A percentile compares a stretch with the other conserved stretches of the same genome.
Evolutionary conservation across 2,329 filamentous ascomycete genomes (phyloP).

Genomic region (Grosmannia huntii): DNA sequence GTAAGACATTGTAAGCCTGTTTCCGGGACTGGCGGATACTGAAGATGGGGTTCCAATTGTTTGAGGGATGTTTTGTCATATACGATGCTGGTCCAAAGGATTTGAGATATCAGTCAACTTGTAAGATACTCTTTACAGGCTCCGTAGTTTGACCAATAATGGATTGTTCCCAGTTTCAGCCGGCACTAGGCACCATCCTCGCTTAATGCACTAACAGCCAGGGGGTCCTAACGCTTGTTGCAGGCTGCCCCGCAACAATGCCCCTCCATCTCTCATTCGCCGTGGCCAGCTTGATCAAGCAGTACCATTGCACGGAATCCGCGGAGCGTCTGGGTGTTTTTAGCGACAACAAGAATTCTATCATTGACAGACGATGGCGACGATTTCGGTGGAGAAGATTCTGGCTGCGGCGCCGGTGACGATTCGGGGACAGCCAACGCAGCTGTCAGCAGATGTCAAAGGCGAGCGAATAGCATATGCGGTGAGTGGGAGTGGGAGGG

Average conservation of each 20-base stretch:
- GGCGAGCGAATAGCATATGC: constrained; percentile 89
- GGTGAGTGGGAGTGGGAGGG: constrained; percentile 36
- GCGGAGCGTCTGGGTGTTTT: not conserved
- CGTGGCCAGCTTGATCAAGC: not conserved
- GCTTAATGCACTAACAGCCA: not conserved
- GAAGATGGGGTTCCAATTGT: too few species aligned
- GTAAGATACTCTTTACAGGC: too few species aligned
- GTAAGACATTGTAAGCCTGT: too few species aligned
- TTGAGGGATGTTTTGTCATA: not conserved
- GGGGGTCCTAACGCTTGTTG: constrained; percentile 12
- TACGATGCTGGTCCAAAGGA: too few species aligned
- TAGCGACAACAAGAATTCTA: not conserved
- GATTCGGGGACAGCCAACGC: constrained; percentile 73
- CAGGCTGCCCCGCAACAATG: constrained; percentile 5
- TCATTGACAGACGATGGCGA: constrained; percentile 6
- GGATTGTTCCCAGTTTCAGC: constrained; percentile 8
- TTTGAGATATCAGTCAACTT: too few species aligned
- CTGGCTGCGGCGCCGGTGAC: constrained; percentile 79
- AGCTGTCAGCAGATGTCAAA: constrained; percentile 76
- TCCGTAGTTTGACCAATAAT: not conserved
- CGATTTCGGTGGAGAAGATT: constrained; percentile 52
- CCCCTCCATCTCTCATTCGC: too few species aligned
- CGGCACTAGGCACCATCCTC: constrained; percentile 10
- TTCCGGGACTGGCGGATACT: too few species aligned
- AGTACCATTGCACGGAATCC: not conserved